Base-by-base conservation (phyloP, 345 rosid species). In the Geranium rotundifolium region DNA sequence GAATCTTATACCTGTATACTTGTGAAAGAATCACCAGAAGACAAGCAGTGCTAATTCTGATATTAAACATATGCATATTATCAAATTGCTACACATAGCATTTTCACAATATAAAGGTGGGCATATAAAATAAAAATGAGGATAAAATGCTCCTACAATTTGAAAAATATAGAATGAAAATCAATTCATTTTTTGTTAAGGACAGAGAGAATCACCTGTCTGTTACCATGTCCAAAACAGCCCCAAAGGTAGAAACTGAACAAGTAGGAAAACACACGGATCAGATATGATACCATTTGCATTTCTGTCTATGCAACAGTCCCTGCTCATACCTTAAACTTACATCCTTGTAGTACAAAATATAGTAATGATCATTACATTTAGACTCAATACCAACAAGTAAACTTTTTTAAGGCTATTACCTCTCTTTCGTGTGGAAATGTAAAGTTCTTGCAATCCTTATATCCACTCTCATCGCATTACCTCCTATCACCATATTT, bases 181-280 rank as follows among this genome's bases (percentile, higher is more conserved):
- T 29, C 20, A 62, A 19, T n/a, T 29, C 18, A 62, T 29, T 29
- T 3, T 18, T 34, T n/a, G 34, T 19, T 23, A 61, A 56, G 19
- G 34, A 67, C 37, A 31, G 34, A 29, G 49, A 71, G 58, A 54
- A 27, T 76, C 57, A 92, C 98, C 98, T 89, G 72, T 92, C 98
- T 5, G 97, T 87, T 64, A 92, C 85, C 95, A 92, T 92, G 76
- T 92, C 98, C 71, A 92, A 73, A 66, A 92, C 90, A 68, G 97
- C 98, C 79, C 96, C 98, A 75, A 92, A 87, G n/a, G 98, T 92
- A 17, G 97, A 92, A 61, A 90, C 96, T 92, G 85, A 57, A 75
- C 41, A 65, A 65, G 69, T 41, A 3, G 50, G 14, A 41, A 41
- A 41, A 41, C 50, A 12, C 50, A 41, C 4, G 7, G 10, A 12